phyloP scores from a whole-genome alignment of 441 rosid genomes.

The Pelargonium myrrhifolium region DNA sequence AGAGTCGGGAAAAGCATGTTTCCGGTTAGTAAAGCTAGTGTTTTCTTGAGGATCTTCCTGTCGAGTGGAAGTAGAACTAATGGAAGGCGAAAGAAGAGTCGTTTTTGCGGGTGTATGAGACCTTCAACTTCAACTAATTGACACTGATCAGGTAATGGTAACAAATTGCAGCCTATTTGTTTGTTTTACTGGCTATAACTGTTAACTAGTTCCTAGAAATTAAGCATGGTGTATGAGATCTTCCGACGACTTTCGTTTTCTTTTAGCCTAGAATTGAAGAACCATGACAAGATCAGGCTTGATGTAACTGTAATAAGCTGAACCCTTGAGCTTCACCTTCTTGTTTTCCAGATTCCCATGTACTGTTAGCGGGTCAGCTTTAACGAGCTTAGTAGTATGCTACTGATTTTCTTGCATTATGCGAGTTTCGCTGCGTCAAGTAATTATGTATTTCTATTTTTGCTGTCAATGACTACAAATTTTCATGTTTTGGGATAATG shows the following conservation, averaged over 20 bases:
- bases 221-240: no score
- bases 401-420: no score
- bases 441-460: no score
- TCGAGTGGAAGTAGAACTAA: conserved; percentile 43
- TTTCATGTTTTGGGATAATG: no score
- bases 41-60: conserved; percentile 64
- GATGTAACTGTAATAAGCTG: conserved; percentile 7
- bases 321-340: conserved; percentile 7
- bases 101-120: conserved; percentile 69
- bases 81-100: conserved; percentile 45
- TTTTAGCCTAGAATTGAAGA: conserved; percentile 1
- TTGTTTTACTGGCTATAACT: conserved; percentile 7
- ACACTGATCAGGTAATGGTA: conserved; percentile 24
- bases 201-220: conserved; percentile 7
- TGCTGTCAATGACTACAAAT: no score
- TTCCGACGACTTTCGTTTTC: no score
- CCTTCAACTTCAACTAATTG: conserved; percentile 31
- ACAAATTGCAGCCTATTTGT: conserved; percentile 3
- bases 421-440: no score
- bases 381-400: no score
- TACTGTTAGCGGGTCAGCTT: no score
- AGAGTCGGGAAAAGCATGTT: conserved; percentile 37
- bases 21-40: conserved; percentile 48
- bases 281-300: background rate
- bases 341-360: background rate